Evolutionary conservation across 768 basidiomycete genomes (phyloP).

Genomic region (Tylopilus vinaceipallidus): DNA sequence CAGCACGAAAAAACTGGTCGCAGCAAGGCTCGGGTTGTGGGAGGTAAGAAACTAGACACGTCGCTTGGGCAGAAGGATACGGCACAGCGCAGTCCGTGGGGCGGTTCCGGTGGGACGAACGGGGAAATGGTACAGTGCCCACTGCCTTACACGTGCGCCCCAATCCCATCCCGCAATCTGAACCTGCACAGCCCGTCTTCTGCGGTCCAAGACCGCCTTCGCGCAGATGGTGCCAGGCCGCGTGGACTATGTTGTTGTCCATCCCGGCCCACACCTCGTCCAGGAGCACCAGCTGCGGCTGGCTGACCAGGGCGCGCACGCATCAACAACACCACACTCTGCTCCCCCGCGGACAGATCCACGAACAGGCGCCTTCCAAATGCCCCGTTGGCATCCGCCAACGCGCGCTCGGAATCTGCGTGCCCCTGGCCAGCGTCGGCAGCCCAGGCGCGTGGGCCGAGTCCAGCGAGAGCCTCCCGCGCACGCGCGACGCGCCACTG

Average conservation of each 20-base stretch:
- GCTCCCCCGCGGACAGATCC: constrained; percentile 68
- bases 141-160: constrained; percentile 10
- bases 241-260: constrained; percentile 73
- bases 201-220: constrained; percentile 59
- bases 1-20: too few species aligned
- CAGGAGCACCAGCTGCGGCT: constrained; percentile 72
- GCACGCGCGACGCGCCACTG: constrained; percentile 42
- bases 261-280: constrained; percentile 96
- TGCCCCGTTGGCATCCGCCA: constrained; percentile 25
- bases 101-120: too few species aligned
- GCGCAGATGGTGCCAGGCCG: constrained; percentile 62
- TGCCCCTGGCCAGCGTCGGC: background rate
- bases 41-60: too few species aligned
- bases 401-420: background rate
- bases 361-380: constrained; percentile 59
- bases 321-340: constrained; percentile 79
- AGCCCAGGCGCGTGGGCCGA: constrained; percentile 60
- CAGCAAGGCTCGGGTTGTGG: too few species aligned
- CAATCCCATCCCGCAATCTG: constrained; percentile 36
- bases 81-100: too few species aligned
- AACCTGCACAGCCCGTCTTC: constrained; percentile 50
- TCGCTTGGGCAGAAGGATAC: too few species aligned
- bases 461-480: constrained; percentile 55
- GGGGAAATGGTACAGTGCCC: too few species aligned
- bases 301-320: constrained; percentile 79